Evolutionary conservation across 1,139 yeast species (phyloP).

Genomic region (Saccharomyces uvarum): DNA sequence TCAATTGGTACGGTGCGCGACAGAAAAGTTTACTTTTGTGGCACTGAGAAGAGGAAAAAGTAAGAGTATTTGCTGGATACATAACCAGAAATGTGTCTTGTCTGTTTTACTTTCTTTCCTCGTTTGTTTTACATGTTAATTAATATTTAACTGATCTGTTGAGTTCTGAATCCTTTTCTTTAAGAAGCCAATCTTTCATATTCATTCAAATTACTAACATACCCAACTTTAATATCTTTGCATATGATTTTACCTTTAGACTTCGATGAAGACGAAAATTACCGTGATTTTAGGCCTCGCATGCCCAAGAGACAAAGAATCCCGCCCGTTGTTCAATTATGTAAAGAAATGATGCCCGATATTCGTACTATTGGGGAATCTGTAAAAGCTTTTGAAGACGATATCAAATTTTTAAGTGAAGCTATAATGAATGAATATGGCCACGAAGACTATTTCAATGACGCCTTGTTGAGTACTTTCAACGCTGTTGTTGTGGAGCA

Average conservation of each 20-base stretch:
- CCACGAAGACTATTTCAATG: constrained; percentile 54
- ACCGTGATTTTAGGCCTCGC: constrained; percentile 29
- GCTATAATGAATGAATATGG: constrained; percentile 67
- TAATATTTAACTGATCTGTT: neutral
- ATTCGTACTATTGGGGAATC: constrained; percentile 62
- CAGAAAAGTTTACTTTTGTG: neutral
- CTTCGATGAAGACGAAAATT: constrained; percentile 30
- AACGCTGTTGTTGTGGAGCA: constrained; percentile 73
- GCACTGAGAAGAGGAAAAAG: neutral
- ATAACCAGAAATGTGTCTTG: neutral
- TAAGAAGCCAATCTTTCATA: neutral
- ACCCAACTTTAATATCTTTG: constrained; percentile 8
- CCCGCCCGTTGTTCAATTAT: constrained; percentile 36
- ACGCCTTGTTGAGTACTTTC: constrained; percentile 53
- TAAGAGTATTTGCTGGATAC: neutral
- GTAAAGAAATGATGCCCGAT: constrained; percentile 42
- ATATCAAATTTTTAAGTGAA: constrained; percentile 56
- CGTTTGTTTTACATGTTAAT: neutral
- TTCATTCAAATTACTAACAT: neutral
- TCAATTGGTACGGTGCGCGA: neutral
- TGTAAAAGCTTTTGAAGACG: constrained; percentile 51
- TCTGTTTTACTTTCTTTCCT: neutral
- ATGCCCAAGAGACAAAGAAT: constrained; percentile 32
- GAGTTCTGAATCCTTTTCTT: neutral
- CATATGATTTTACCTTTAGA: constrained; percentile 19